Evolutionary conservation across 805 yeast genomes (phyloP).

Genomic region (Wickerhamiella siamensis): DNA sequence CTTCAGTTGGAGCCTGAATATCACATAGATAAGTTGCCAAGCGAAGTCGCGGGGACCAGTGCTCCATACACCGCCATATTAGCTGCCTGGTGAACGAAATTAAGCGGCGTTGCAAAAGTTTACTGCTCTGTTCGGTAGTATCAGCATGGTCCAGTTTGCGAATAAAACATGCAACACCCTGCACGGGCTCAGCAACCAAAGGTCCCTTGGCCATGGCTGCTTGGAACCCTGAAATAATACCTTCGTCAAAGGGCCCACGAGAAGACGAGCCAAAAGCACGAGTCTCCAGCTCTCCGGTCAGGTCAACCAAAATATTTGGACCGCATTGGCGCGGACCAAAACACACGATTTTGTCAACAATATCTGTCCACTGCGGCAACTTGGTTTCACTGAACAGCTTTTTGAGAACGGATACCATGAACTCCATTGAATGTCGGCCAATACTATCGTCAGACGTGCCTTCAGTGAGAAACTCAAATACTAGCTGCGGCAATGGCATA

Average conservation of each 20-base stretch:
- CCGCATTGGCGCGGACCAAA: slow-evolving; percentile 62
- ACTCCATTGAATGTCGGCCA: slow-evolving; percentile 15
- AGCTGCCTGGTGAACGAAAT: slow-evolving; percentile 59
- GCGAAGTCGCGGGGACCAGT: slow-evolving; percentile 80
- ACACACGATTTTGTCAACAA: slow-evolving; percentile 34
- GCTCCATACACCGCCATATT: slow-evolving; percentile 54
- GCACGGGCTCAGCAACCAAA: slow-evolving; percentile 70
- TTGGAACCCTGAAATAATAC: slow-evolving; percentile 71
- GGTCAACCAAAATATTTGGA: slow-evolving; percentile 8
- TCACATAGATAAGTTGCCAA: slow-evolving; percentile 91
- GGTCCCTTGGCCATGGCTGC: slow-evolving; percentile 78
- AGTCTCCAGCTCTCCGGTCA: neutral
- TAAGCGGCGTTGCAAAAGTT: slow-evolving; percentile 37
- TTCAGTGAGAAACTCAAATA: slow-evolving; percentile 35
- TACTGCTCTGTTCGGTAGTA: slow-evolving; percentile 2
- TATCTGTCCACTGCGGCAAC: slow-evolving; percentile 5
- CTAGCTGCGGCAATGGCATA: slow-evolving; percentile 40
- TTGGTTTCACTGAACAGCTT: neutral
- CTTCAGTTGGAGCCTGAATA: slow-evolving; percentile 89
- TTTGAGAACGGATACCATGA: slow-evolving; percentile 12
- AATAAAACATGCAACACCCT: slow-evolving; percentile 38
- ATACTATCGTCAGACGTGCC: slow-evolving; percentile 27
- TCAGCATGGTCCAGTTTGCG: slow-evolving; percentile 18
- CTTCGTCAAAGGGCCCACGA: slow-evolving; percentile 36
- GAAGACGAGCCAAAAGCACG: slow-evolving; percentile 15